These are phyloP conservation scores for Chlamydomonas sp. DNA, from an alignment of 139 green algal genomes.

Conservation along the genomic window DNA sequence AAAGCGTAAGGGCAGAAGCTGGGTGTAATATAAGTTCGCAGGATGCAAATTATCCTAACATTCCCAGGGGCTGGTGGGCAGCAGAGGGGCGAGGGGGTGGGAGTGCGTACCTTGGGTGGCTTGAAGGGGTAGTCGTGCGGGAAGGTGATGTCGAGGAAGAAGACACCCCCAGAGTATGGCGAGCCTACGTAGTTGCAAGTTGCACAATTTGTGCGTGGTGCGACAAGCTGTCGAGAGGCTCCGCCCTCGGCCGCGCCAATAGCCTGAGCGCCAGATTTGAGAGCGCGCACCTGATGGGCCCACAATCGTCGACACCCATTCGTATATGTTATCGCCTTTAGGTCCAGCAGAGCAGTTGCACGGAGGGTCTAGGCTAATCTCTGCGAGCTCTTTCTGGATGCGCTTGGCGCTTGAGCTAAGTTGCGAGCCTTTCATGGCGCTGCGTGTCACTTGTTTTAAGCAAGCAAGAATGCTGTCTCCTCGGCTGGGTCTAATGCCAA, in stretches of 20 bases:
- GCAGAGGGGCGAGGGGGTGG: too few species aligned
- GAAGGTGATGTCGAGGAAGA: conserved; percentile 97
- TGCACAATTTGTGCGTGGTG: background rate
- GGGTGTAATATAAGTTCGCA: background rate
- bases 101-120: conserved; percentile 82
- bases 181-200: conserved; percentile 62
- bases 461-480: too few species aligned
- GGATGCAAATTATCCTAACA: background rate
- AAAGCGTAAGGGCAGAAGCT: too few species aligned
- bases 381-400: conserved; percentile 85
- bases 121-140: conserved; percentile 97
- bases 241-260: too few species aligned
- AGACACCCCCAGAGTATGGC: conserved; percentile 91
- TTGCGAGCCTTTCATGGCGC: conserved; percentile 53
- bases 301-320: conserved; percentile 94
- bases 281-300: conserved; percentile 78
- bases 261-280: too few species aligned
- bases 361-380: conserved; percentile 94
- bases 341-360: conserved; percentile 94
- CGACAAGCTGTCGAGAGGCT: background rate
- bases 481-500: too few species aligned
- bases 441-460: background rate
- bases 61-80: too few species aligned
- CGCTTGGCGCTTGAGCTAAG: conserved; percentile 57
- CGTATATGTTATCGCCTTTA: conserved; percentile 98